Evolutionary conservation across 345 rosid species (phyloP).

Genomic region (Corchorus olitorius): DNA sequence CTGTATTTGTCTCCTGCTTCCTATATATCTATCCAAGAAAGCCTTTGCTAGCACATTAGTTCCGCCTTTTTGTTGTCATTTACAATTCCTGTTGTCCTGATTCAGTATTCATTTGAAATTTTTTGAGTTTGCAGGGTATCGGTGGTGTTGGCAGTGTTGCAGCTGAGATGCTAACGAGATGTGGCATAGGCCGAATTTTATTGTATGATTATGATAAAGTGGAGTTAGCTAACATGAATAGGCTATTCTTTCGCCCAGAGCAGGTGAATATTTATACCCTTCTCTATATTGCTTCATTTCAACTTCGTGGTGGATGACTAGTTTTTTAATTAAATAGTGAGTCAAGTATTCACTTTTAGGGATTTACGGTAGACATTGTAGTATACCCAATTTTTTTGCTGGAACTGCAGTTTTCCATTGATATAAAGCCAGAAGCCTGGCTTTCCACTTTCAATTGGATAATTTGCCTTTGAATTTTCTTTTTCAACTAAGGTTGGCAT

Average conservation of each 20-base stretch:
- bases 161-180: conserved; percentile 97
- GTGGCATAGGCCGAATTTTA: conserved; percentile 96
- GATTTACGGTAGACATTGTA: background rate
- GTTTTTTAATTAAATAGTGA: background rate
- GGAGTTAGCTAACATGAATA: conserved; percentile 96
- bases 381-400: background rate
- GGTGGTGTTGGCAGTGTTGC: conserved; percentile 99
- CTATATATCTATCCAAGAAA: background rate
- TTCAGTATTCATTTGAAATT: conserved; percentile 6
- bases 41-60: background rate
- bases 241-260: conserved; percentile 94
- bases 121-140: conserved; percentile 60
- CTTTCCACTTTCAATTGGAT: background rate
- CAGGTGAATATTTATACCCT: conserved; percentile 51
- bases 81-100: background rate
- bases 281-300: background rate
- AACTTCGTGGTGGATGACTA: background rate
- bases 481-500: conserved; percentile 66
- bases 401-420: background rate
- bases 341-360: background rate
- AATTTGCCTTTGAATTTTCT: background rate
- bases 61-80: background rate
- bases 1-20: conserved; percentile 49
- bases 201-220: conserved; percentile 95
- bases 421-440: conserved; percentile 1